Conservation (phyloP, 1,139 yeast genomes). For the Candida tunisiensis region DNA sequence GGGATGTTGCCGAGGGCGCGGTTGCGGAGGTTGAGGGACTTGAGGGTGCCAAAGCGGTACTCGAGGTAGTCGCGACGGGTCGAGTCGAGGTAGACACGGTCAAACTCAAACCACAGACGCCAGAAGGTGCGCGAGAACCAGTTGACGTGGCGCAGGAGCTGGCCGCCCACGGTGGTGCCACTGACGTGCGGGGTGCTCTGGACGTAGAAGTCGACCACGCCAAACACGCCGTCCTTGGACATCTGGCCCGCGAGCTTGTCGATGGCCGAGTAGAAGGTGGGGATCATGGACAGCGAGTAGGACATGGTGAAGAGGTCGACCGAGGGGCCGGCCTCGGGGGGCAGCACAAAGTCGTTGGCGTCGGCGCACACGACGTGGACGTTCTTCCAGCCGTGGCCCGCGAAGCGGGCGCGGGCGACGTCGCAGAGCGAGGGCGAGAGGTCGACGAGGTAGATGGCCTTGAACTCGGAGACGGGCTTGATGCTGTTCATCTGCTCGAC, state of each 20-base stretch:
- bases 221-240: slow-evolving; percentile 39
- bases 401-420: slow-evolving; percentile 46
- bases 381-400: slow-evolving; percentile 37
- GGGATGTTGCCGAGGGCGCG: slow-evolving; percentile 54
- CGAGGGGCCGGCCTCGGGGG: slow-evolving; percentile 13
- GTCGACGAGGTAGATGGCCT: slow-evolving; percentile 56
- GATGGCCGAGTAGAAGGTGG: slow-evolving; percentile 64
- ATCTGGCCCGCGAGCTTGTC: slow-evolving; percentile 46
- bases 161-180: slow-evolving; percentile 69
- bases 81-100: slow-evolving; percentile 62
- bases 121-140: slow-evolving; percentile 70
- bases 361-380: slow-evolving; percentile 60
- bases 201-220: slow-evolving; percentile 69
- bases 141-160: slow-evolving; percentile 51
- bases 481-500: slow-evolving; percentile 56
- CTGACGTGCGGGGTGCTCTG: slow-evolving; percentile 46
- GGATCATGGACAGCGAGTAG: slow-evolving; percentile 73
- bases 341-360: slow-evolving; percentile 48
- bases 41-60: slow-evolving; percentile 64
- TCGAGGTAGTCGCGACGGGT: slow-evolving; percentile 72
- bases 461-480: slow-evolving; percentile 35
- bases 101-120: slow-evolving; percentile 82
- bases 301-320: slow-evolving; percentile 65
- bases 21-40: slow-evolving; percentile 53
- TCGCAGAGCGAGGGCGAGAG: slow-evolving; percentile 62